phyloP scores from a whole-genome alignment of 371 early-diverging fungal species.

The Mortierella sp. region DNA sequence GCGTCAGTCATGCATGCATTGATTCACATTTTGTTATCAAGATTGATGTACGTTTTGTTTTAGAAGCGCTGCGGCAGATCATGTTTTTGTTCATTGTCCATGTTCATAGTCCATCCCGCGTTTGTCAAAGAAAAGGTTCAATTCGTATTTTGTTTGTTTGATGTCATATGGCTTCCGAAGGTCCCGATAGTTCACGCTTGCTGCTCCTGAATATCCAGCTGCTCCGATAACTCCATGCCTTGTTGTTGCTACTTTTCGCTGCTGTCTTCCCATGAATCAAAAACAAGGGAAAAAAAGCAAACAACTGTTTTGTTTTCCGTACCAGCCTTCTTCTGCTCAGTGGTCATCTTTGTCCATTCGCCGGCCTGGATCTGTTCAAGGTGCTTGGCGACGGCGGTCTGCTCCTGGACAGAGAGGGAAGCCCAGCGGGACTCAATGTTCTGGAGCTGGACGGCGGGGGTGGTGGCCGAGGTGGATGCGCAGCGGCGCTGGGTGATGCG shows the following conservation, averaged over 20 bases:
- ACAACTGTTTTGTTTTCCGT: constrained; percentile 58
- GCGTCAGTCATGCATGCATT: constrained; percentile 6
- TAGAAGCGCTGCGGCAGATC: too few species aligned
- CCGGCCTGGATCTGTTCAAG: constrained; percentile 90
- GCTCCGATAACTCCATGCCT: too few species aligned
- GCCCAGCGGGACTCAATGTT: constrained; percentile 88
- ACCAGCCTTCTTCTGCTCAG: constrained; percentile 97
- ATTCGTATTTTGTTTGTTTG: too few species aligned
- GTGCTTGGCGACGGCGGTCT: constrained; percentile 84
- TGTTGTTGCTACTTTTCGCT: too few species aligned
- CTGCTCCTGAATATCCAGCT: not conserved
- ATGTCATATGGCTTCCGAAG: not conserved
- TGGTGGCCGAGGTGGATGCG: constrained; percentile 39
- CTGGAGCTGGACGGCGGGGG: constrained; percentile 66
- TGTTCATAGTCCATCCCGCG: too few species aligned
- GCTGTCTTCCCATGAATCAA: not conserved
- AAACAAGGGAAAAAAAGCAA: not conserved
- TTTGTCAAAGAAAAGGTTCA: too few species aligned
- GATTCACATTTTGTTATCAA: not conserved
- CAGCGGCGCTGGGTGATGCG: constrained; percentile 52
- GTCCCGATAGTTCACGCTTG: not conserved
- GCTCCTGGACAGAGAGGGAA: constrained; percentile 88
- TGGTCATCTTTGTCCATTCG: constrained; percentile 93
- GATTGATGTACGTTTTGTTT: too few species aligned
- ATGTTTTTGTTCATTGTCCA: too few species aligned